Base-by-base conservation (phyloP, 1,284 basidiomycete genomes). In the Marasmius oreades region DNA sequence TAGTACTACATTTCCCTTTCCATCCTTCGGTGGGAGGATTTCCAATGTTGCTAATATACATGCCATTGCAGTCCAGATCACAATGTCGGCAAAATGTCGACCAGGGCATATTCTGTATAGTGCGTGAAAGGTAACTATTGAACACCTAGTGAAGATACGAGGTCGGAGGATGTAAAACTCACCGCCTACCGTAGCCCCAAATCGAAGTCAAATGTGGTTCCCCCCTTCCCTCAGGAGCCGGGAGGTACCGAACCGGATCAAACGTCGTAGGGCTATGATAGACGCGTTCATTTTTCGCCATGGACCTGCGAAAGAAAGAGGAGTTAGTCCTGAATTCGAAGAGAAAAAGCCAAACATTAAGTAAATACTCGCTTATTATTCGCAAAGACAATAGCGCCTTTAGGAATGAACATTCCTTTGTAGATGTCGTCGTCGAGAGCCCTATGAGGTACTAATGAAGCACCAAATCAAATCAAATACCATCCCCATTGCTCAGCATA, bases 141-240 rank as follows among this genome's bases (percentile, higher is more conserved):
- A 26, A 11, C 2, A 26, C 20, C 12, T 26, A 16, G 20, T n/a
- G 28, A 31, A 31, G 5, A 10, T 5, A n/a, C 18, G n/a, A 33
- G 2, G 12, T 2, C 5, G 11, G 7, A 23, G n/a, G 28, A 33
- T 1, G n/a, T 33, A 7, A n/a, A 6, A n/a, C 39, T 5, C 2
- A 50, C 47, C 47, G 24, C 14, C 47, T 23, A 18, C 47, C 47
- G 20, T 33, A 50, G n/a, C 47, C 47, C 47, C 47, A 50, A 33
- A 20, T 26, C 16, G 47, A n/a, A 14, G 44, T 23, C 10, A 50
- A 50, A n/a, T 33, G 31, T 16, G 47, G 47, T 20, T 50, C 47
- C 14, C 16, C 28, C 26, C 47, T 2, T 18, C 47, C 47, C 26
- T 31, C 26, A 16, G 47, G 47, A 31, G 24, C 16, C 1, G 47